phyloP scores from a whole-genome alignment of 2,329 filamentous ascomycete species.

The Calonectria multiphialidica region DNA sequence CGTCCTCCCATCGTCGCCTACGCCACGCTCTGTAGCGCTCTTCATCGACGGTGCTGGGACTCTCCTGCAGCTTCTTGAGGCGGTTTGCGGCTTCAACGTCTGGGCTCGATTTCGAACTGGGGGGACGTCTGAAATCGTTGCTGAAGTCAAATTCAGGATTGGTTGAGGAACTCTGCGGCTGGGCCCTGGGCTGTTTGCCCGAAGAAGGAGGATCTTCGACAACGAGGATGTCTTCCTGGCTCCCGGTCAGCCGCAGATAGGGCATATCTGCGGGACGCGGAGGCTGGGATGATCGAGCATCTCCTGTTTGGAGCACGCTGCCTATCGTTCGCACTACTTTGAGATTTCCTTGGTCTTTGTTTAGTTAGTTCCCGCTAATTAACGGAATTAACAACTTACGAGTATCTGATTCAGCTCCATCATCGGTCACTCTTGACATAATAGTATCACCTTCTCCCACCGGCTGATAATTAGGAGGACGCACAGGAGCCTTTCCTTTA shows the following conservation, averaged over 20 bases:
- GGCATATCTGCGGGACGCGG: not conserved
- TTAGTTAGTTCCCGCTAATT: not conserved
- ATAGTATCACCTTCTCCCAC: not conserved
- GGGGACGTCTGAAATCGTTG: not conserved
- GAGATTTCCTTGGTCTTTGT: slow-evolving; percentile 13
- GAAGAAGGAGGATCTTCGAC: not conserved
- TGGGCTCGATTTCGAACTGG: not conserved
- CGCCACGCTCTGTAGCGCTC: not conserved
- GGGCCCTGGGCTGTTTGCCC: not conserved
- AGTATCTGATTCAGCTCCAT: not conserved
- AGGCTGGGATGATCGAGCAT: not conserved
- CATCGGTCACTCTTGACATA: not conserved
- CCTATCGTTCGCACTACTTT: not conserved
- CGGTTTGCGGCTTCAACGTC: not conserved
- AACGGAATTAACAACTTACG: not conserved
- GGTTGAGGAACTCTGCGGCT: not conserved
- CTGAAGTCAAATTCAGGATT: not conserved
- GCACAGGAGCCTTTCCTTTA: not conserved
- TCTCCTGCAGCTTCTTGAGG: not conserved
- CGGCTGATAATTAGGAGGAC: too few relatives aligned
- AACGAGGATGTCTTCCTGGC: not conserved
- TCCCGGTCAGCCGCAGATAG: not conserved
- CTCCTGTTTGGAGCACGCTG: not conserved
- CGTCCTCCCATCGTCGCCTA: not conserved
- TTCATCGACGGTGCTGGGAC: not conserved